Base-by-base conservation (phyloP, 2,329 filamentous ascomycete genomes). In the Fusarium papillatum region DNA sequence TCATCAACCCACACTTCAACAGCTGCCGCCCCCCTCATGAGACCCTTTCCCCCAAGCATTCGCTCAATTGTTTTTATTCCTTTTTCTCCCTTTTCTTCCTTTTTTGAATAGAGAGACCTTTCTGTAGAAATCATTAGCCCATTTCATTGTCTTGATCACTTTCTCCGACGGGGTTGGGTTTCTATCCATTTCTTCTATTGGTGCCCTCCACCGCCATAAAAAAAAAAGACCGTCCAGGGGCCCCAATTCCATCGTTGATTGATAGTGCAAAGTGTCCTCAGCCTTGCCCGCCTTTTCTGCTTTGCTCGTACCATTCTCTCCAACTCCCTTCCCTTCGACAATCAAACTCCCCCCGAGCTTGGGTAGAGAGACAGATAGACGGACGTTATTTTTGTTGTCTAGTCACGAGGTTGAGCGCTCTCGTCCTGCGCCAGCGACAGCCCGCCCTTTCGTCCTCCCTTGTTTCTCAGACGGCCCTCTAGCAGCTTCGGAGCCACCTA, bases 221-320 rank as follows among this genome's bases (percentile, higher is more conserved):
- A 53, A 50, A 48, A 48, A 50, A 53, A 29, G 24, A 50, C 48
- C 48, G 24, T 19, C 74, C 74, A 76, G 74, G 74, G 74, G 74
- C 60, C 39, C 36, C 36, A 36, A 57, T 59, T 19, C 19, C 53
- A 22, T 22, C 59, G 43, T 55, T 64, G 34, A 62, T 71, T 64
- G 34, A 62, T 71, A 79, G 76, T 80, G 78, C 78, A 79, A 79
- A 79, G 76, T 80, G 75, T 80, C 78, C 78, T 80, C 78, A 80
- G 78, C 78, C 78, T 80, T 76, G 76, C 70, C 71, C 71, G 68
- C 69, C 74, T 69, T 74, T 67, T 57, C 29, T 38, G 38, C 46
- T 34, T 34, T 70, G 64, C 57, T 72, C 59, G 57, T 74, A 63
- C 53, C 64, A 57, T 76, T 64, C 59, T 61, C 64, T 38, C 57